phyloP scores from a whole-genome alignment of 306 rosid genomes.

The Castanea crenata region DNA sequence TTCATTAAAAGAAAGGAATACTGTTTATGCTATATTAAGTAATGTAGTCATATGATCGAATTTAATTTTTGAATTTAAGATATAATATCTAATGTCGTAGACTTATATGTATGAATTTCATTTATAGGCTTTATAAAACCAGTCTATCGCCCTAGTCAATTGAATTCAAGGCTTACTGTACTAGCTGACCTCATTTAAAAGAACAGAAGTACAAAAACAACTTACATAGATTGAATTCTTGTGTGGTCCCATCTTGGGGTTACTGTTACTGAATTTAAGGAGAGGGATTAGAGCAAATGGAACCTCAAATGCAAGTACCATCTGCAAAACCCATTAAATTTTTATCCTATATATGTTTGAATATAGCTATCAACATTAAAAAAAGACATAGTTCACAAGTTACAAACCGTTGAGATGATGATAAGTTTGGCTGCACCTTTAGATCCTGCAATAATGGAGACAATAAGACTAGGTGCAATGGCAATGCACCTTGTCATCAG shows the following conservation, averaged over 20 bases:
- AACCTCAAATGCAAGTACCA: conserved; percentile 88
- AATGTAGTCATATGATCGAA: too few relatives aligned
- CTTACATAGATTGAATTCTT: conserved; percentile 65
- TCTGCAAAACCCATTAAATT: conserved; percentile 43
- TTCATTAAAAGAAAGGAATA: too few relatives aligned
- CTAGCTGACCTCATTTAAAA: not conserved
- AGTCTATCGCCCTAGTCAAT: too few relatives aligned
- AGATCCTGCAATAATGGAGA: conserved; percentile 63
- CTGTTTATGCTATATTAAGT: too few relatives aligned
- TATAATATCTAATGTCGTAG: too few relatives aligned
- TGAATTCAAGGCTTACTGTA: too few relatives aligned
- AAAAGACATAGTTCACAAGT: not conserved
- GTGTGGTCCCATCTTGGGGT: conserved; percentile 89
- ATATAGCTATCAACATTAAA: not conserved
- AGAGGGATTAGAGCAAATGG: conserved; percentile 92
- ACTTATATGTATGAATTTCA: too few relatives aligned
- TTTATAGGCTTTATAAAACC: too few relatives aligned
- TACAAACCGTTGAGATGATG: conserved; percentile 75
- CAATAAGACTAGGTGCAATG: conserved; percentile 86
- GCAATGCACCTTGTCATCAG: conserved; percentile 73
- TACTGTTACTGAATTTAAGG: conserved; percentile 79
- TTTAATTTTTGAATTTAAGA: too few relatives aligned
- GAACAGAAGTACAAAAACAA: not conserved
- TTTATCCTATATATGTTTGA: not conserved
- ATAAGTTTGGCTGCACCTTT: conserved; percentile 51